Evolutionary conservation across 148 eudicot species (phyloP).

Genomic region (Amaranthus palmeri): DNA sequence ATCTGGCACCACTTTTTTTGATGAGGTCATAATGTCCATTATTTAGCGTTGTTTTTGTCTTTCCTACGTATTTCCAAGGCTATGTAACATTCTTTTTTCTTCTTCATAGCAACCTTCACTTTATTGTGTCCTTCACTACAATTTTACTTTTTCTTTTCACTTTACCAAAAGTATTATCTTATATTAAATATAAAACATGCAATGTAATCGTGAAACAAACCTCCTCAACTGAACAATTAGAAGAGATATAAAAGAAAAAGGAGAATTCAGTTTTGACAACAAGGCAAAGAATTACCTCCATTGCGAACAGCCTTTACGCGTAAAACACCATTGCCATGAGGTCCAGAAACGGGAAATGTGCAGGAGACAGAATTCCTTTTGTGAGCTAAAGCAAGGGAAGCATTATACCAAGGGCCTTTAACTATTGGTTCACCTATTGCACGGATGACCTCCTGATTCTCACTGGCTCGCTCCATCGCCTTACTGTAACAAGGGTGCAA

Average conservation of each 20-base stretch:
- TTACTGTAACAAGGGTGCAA: slow-evolving; percentile 45
- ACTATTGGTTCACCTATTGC: slow-evolving; percentile 86
- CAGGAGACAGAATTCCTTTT: slow-evolving; percentile 82
- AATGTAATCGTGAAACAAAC: background rate
- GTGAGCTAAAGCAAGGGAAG: slow-evolving; percentile 86
- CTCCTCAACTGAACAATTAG: background rate
- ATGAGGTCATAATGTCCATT: too few species aligned
- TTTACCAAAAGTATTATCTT: too few species aligned
- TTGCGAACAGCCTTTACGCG: slow-evolving; percentile 76
- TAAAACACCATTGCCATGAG: slow-evolving; percentile 78
- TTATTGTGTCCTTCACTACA: too few species aligned
- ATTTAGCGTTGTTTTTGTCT: too few species aligned
- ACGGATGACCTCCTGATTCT: slow-evolving; percentile 44
- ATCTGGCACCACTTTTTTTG: too few species aligned
- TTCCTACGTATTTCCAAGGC: too few species aligned
- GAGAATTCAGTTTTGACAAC: background rate
- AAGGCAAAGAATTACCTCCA: slow-evolving; percentile 47
- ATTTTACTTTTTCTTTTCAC: too few species aligned
- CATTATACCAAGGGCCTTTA: slow-evolving; percentile 93
- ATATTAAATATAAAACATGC: too few species aligned
- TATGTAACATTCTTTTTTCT: too few species aligned
- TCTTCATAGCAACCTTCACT: too few species aligned
- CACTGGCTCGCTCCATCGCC: slow-evolving; percentile 87
- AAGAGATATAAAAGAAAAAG: background rate
- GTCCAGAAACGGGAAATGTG: slow-evolving; percentile 89